Evolutionary conservation across 305 asterid genomes (phyloP), one percentile per base, ranked within the genome.

Genomic region (Fraxinus sp.): DNA sequence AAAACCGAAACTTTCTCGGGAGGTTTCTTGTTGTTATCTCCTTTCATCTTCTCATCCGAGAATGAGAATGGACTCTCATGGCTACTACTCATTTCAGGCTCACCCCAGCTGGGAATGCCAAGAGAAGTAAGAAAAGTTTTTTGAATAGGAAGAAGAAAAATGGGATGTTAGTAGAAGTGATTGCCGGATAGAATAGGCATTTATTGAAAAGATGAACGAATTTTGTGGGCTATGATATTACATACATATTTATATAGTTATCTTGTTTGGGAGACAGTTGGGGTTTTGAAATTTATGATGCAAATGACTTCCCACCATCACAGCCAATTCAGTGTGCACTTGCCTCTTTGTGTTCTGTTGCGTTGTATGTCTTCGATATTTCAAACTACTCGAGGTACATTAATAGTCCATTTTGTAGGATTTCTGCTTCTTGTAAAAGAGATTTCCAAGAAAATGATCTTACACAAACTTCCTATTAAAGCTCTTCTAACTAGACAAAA

Each of bases 1-100:
- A 89, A 55, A 0, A 95, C 6, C 4, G 91, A 68, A 0, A 95
- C 95, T 81, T 80, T 91, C 5, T 28, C 68, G 0, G 64, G 35
- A 1, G 59, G 22, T 52, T 86, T 86, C 77, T 86, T 83, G n/a
- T 52, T 46, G n/a, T 72, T 75, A 26, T 46, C 78, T 13, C 66
- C 80, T 9, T 73, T 49, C 35, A 20, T 28, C 75, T 28, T 70
- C 39, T 70, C 75, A 30, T 30, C 37, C 1, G 75, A 70, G 75
- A 24, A 68, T 68, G 75, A 68, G 75, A 70, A 70, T 70, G 75
- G 41, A 70, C 75, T 70, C 75, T 70, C 39, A 30, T 70, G 8
- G 41, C 39, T 32, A 68, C 75, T 28, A 70, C 75, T 70, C 75
- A 70, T 70, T 70, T 70, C 68, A 57, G 68, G 68, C 68, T 18